A percentile compares a stretch with the other conserved stretches of the same genome.
These are phyloP conservation scores for Ajuga reptans DNA, from an alignment of 305 asterid genomes.

Conservation along the genomic window DNA sequence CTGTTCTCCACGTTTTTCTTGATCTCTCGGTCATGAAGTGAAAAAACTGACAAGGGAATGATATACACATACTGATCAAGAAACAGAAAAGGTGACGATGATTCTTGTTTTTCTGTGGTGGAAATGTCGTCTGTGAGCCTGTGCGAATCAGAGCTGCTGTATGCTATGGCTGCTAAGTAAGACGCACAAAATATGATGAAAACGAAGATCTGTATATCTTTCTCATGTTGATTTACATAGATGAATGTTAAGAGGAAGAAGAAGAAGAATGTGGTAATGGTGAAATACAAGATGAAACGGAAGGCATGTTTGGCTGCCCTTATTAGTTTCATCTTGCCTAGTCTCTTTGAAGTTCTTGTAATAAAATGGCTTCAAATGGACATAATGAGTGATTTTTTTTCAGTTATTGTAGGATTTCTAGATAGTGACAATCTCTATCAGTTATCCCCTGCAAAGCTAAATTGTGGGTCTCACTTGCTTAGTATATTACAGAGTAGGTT, in stretches of 20 bases:
- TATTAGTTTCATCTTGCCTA: background rate
- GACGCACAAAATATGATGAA: background rate
- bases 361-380: background rate
- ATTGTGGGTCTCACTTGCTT: too few species aligned
- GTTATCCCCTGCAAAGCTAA: background rate
- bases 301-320: background rate
- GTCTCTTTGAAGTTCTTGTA: background rate
- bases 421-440: background rate
- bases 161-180: background rate
- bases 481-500: conserved; percentile 9
- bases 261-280: conserved; percentile 3
- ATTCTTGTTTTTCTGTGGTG: background rate
- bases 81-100: background rate
- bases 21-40: background rate
- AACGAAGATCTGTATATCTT: background rate
- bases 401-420: too few species aligned
- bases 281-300: background rate
- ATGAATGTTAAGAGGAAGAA: background rate
- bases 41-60: background rate
- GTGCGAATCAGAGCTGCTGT: background rate
- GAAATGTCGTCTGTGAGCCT: background rate
- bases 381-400: too few species aligned
- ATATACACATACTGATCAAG: background rate
- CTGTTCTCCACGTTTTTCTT: background rate
- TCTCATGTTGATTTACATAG: background rate